These are phyloP conservation scores for Metschnikowia gelsemii DNA, from an alignment of 805 yeast species.

Conservation along the genomic window DNA sequence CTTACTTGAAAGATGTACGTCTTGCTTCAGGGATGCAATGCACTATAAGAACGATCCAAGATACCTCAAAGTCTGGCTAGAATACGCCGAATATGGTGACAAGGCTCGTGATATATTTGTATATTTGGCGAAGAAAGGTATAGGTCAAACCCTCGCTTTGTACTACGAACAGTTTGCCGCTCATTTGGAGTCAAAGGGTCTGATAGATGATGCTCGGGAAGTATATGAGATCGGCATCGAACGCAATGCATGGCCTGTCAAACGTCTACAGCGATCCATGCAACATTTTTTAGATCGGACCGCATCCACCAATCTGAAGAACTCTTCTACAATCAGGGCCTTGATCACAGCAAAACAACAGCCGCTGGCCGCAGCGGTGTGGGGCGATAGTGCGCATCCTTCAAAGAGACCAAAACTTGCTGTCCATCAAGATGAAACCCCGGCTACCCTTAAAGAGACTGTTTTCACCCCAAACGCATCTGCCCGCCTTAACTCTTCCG, in stretches of 20 bases:
- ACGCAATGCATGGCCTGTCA: conserved; percentile 62
- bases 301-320: neutral
- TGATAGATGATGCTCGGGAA: conserved; percentile 53
- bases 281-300: conserved; percentile 39
- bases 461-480: conserved; percentile 28
- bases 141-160: conserved; percentile 64
- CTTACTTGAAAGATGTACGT: conserved; percentile 70
- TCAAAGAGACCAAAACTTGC: conserved; percentile 34
- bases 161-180: conserved; percentile 81
- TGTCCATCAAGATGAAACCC: conserved; percentile 29
- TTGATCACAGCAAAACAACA: conserved; percentile 6
- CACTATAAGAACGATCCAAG: conserved; percentile 82
- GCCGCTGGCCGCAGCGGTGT: conserved; percentile 23
- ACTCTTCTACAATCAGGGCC: conserved; percentile 1
- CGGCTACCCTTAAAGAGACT: conserved; percentile 14
- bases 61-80: conserved; percentile 77
- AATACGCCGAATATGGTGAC: conserved; percentile 66
- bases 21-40: conserved; percentile 58
- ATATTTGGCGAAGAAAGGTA: conserved; percentile 66
- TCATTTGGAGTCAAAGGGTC: conserved; percentile 51
- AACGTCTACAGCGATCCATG: conserved; percentile 34
- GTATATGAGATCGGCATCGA: conserved; percentile 60
- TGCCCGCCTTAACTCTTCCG: conserved; percentile 45
- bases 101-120: conserved; percentile 69
- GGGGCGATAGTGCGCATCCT: conserved; percentile 5